Base-by-base conservation (phyloP, 1,284 basidiomycete genomes). In the Cystobasidium slooffiae region DNA sequence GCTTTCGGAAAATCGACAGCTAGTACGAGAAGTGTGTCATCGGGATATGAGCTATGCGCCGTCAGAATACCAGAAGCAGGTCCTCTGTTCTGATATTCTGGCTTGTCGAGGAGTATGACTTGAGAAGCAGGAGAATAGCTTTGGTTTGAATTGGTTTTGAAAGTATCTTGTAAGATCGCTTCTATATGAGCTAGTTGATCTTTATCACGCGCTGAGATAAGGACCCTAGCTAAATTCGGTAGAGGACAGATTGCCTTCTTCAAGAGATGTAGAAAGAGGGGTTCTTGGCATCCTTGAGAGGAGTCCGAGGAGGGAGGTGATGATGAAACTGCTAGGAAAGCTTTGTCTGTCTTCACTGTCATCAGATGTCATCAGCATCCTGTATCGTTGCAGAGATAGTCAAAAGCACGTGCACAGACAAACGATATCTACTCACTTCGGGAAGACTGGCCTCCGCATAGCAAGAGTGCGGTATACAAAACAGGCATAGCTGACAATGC, bases 291-390 rank as follows among this genome's bases (percentile, higher is more conserved):
- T 39, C 18, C 37, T 18, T 63, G 6, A n/a, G 20, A 37, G 39
- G 66, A 1, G 18, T 67, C 39, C 10, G 16, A 12, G n/a, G 37
- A 6, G 20, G 8, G 31, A 18, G 8, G 7, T 22, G n/a, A 24
- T 14, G 56, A 14, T 14, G 31, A 52, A n/a, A 44, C 43, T 53
- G 37, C 20, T 52, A 68, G 52, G 31, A 68, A 68, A 24, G 66
- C 66, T 41, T 68, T 68, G 31, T 68, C 66, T 41, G 37, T 47
- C 66, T 56, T 68, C 66, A 68, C 66, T 68, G 39, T 8, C 12
- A 55, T 10, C 22, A 43, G 16, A n/a, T 41, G 52, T 10, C n/a
- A 46, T 66, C n/a, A 18, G 44, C 44, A 24, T 18, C 31, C 43
- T 43, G 14, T 47, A 20, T 20, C 24, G n/a, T 49, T 5, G 31